Conservation (phyloP, 2,329 filamentous ascomycete species). For the Aspergillus melleus region DNA sequence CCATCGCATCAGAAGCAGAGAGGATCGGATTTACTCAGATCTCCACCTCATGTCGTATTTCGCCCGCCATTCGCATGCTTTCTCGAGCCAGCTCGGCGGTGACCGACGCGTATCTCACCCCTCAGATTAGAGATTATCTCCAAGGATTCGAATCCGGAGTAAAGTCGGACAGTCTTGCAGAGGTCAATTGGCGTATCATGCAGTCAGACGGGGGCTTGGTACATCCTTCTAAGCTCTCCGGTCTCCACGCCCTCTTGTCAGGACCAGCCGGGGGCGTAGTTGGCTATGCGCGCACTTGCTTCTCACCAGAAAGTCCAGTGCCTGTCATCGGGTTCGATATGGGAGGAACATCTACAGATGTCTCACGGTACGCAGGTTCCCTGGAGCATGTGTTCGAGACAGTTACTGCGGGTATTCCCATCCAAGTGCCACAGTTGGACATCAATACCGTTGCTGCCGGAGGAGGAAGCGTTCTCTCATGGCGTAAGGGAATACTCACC, state of each 20-base stretch:
- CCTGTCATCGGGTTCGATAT: slow-evolving; percentile 67
- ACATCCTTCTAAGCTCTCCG: slow-evolving; percentile 63
- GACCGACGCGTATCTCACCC: slow-evolving; percentile 77
- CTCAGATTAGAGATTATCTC: slow-evolving; percentile 73
- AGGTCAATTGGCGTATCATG: slow-evolving; percentile 59
- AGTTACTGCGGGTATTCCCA: not conserved
- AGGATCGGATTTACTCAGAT: slow-evolving; percentile 84
- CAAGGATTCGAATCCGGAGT: slow-evolving; percentile 67
- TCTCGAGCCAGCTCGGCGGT: slow-evolving; percentile 74
- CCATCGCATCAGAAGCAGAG: slow-evolving; percentile 72
- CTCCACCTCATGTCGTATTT: slow-evolving; percentile 62
- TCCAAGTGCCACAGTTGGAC: not conserved
- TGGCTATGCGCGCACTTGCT: slow-evolving; percentile 76
- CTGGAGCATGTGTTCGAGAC: slow-evolving; percentile 78
- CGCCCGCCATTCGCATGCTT: slow-evolving; percentile 86
- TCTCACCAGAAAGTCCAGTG: not conserved
- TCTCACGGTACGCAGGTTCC: slow-evolving; percentile 78
- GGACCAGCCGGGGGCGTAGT: slow-evolving; percentile 93
- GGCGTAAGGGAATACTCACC: slow-evolving; percentile 81
- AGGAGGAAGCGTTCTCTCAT: slow-evolving; percentile 69
- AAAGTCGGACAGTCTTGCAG: not conserved
- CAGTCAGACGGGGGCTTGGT: slow-evolving; percentile 75
- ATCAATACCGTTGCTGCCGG: slow-evolving; percentile 66
- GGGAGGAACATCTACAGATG: slow-evolving; percentile 88
- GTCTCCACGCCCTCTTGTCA: slow-evolving; percentile 79